Evolutionary conservation across 345 rosid species (phyloP).

Genomic region (Melaleuca quinquenervia): DNA sequence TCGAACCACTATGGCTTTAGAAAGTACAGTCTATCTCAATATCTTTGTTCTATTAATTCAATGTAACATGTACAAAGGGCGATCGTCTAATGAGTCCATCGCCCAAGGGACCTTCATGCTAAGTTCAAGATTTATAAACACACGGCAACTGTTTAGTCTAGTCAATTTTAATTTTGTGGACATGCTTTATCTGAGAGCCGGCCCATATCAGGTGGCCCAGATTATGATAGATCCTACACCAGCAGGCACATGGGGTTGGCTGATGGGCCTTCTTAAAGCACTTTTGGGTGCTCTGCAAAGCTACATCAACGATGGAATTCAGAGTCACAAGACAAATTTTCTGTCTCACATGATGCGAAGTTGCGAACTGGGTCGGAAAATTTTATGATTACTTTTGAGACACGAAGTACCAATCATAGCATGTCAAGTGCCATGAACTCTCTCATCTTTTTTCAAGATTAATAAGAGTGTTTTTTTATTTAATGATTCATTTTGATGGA

Average conservation of each 20-base stretch:
- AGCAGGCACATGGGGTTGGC: background rate
- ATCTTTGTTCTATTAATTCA: background rate
- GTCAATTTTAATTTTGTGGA: background rate
- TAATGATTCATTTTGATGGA: rapidly evolving
- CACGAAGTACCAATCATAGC: background rate
- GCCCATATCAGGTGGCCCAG: background rate
- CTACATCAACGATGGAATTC: background rate
- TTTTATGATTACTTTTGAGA: background rate
- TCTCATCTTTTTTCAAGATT: background rate
- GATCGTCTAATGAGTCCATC: rapidly evolving
- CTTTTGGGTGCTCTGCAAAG: background rate
- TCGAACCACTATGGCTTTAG: background rate
- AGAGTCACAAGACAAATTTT: background rate
- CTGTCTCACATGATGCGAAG: background rate
- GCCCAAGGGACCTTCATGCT: background rate
- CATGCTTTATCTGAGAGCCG: background rate
- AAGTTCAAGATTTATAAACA: background rate
- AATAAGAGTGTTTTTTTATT: background rate
- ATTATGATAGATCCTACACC: background rate
- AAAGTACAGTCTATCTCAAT: background rate
- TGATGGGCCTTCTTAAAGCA: background rate
- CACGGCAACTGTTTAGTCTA: background rate
- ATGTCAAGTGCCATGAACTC: background rate
- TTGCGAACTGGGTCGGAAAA: background rate
- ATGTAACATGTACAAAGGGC: background rate